Percentiles rank a stretch among this genome's conserved stretches.
Conservation (phyloP, 177 flowering plant genomes). For the Vitis hybrid region DNA sequence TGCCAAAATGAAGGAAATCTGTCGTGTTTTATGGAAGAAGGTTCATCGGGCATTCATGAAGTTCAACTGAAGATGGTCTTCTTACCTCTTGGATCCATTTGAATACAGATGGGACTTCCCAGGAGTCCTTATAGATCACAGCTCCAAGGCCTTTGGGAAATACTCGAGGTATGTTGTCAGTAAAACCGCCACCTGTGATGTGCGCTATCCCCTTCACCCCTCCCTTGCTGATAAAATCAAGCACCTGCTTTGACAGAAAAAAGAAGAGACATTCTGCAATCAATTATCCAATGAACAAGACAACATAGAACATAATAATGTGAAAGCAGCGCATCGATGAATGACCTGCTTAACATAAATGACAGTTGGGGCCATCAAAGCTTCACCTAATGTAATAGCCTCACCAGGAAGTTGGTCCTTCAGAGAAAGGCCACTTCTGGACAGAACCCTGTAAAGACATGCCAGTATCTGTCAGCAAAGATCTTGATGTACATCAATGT, state of each 20-base stretch:
- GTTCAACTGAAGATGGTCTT: not conserved
- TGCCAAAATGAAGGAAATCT: not conserved
- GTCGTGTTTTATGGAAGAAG: not conserved
- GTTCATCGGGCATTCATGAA: not conserved
- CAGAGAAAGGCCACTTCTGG: slow-evolving; percentile 70
- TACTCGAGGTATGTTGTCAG: slow-evolving; percentile 93
- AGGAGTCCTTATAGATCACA: slow-evolving; percentile 54
- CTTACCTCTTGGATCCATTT: slow-evolving; percentile 96
- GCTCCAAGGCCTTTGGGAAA: slow-evolving; percentile 93
- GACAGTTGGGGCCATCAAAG: slow-evolving; percentile 94
- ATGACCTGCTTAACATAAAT: slow-evolving; percentile 92
- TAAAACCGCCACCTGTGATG: slow-evolving; percentile 97
- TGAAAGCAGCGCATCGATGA: not conserved
- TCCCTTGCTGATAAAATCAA: slow-evolving; percentile 75
- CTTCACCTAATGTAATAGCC: slow-evolving; percentile 64
- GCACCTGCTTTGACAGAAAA: slow-evolving; percentile 48
- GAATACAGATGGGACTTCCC: slow-evolving; percentile 78
- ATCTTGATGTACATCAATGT: not conserved
- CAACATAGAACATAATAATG: not conserved
- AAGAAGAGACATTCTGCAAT: not conserved
- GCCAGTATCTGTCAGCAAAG: not conserved
- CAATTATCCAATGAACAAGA: not conserved
- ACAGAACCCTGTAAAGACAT: slow-evolving; percentile 57
- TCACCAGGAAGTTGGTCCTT: slow-evolving; percentile 71
- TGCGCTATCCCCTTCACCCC: slow-evolving; percentile 97